Conservation (phyloP, 441 rosid genomes). For the Euphorbia schlechtendalii region DNA sequence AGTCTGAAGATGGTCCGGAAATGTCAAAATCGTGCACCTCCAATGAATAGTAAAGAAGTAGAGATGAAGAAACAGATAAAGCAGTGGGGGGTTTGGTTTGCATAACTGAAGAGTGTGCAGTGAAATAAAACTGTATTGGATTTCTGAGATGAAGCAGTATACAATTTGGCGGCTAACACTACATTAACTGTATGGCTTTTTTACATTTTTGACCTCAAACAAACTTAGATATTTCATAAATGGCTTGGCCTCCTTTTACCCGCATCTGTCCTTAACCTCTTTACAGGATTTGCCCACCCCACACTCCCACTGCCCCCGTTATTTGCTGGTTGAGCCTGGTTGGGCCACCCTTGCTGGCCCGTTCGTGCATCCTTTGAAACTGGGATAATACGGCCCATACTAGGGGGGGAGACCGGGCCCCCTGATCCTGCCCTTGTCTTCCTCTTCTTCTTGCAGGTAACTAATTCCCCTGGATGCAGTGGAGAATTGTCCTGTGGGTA, state of each 20-base stretch:
- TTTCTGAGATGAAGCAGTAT: constrained; percentile 23
- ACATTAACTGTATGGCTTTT: constrained; percentile 28
- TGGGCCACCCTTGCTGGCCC: constrained; percentile 39
- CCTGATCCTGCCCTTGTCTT: constrained; percentile 62
- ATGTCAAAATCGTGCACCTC: no score
- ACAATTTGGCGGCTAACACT: constrained; percentile 31
- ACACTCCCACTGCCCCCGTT: constrained; percentile 43
- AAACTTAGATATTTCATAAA: constrained; percentile 31
- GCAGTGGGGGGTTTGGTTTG: no score
- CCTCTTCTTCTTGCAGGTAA: constrained; percentile 98
- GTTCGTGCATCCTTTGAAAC: constrained; percentile 48
- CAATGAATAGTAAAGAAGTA: no score
- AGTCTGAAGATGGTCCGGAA: no score
- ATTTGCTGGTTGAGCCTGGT: constrained; percentile 63
- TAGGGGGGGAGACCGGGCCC: constrained; percentile 80
- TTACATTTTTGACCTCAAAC: constrained; percentile 22
- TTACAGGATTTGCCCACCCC: constrained; percentile 99
- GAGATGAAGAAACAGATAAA: no score
- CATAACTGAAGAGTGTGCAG: constrained; percentile 17
- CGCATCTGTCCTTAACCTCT: constrained; percentile 90
- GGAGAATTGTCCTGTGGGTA: constrained; percentile 63
- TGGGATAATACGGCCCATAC: constrained; percentile 58
- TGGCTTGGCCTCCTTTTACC: constrained; percentile 96
- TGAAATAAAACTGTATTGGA: constrained; percentile 22
- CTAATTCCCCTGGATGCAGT: constrained; percentile 83